These are phyloP conservation scores for Rhizopogon roseolus DNA, from an alignment of 768 basidiomycete species.

Conservation along the genomic window DNA sequence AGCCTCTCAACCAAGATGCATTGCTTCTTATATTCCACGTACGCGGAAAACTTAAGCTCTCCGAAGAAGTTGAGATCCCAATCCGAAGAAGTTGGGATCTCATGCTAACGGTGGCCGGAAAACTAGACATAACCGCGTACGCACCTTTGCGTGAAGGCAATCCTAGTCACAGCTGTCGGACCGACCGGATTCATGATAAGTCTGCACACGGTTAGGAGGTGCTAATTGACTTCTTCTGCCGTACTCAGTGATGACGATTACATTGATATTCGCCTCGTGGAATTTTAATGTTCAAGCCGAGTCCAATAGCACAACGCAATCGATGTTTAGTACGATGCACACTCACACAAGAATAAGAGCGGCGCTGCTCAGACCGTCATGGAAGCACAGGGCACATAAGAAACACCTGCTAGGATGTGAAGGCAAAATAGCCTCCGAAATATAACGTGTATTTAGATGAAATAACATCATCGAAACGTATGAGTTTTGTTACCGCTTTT, in stretches of 20 bases:
- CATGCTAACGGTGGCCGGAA: not conserved
- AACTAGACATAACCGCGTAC: not conserved
- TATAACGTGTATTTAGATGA: not conserved
- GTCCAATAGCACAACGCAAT: not conserved
- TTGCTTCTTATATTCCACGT: not conserved
- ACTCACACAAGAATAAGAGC: not conserved
- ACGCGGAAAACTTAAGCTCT: not conserved
- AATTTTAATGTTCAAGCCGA: not conserved
- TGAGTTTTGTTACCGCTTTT: slow-evolving; percentile 67
- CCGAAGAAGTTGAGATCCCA: not conserved
- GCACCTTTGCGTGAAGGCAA: not conserved
- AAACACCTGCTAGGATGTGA: not conserved
- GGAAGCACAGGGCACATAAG: not conserved
- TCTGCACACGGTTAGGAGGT: not conserved
- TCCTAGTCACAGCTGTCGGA: no score
- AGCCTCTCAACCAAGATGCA: not conserved
- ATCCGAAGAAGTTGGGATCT: no score
- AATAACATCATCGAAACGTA: slow-evolving; percentile 51
- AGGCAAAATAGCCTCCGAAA: not conserved
- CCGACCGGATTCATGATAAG: no score
- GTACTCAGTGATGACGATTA: not conserved
- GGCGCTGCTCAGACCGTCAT: not conserved
- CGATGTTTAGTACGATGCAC: not conserved
- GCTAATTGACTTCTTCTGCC: not conserved
- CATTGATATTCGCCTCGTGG: not conserved